A percentile compares a stretch with the other conserved stretches of the same genome.
phyloP scores from a whole-genome alignment of 2,329 filamentous ascomycete genomes.

The Dothidotthia symphoricarpi region DNA sequence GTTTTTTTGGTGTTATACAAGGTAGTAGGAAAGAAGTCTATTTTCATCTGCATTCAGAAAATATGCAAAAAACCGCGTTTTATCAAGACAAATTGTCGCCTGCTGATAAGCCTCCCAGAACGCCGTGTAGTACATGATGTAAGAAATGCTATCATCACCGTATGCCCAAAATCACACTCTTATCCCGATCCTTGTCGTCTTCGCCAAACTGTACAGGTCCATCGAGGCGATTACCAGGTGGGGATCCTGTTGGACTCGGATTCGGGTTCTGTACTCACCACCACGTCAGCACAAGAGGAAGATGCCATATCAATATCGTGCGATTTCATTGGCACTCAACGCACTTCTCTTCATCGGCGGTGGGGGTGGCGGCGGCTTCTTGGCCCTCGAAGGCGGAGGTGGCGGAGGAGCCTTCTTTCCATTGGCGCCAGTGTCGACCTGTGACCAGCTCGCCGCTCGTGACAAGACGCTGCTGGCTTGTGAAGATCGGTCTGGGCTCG shows the following conservation, averaged over 20 bases:
- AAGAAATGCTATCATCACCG: no score
- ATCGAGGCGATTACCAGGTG: constrained; percentile 20
- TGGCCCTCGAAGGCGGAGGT: constrained; percentile 62
- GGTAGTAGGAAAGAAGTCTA: no score
- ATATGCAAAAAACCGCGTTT: no score
- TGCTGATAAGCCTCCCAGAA: no score
- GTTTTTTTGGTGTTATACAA: no score
- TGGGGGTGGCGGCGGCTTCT: constrained; percentile 65
- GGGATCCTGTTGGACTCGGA: constrained; percentile 13
- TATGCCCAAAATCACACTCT: no score
- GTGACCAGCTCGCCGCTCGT: constrained; percentile 52
- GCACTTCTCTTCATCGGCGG: constrained; percentile 62
- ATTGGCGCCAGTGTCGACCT: constrained; percentile 26
- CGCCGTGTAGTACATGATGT: no score
- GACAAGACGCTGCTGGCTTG: constrained; percentile 48
- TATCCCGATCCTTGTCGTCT: no score
- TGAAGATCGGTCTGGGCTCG: constrained; percentile 50
- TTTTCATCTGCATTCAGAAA: no score
- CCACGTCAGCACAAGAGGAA: constrained; percentile 15
- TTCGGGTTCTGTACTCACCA: constrained; percentile 15
- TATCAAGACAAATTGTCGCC: no score
- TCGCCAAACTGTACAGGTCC: no score
- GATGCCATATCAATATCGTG: constrained; percentile 32
- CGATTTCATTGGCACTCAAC: constrained; percentile 43
- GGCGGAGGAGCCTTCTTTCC: constrained; percentile 54